Evolutionary conservation across 345 rosid species (phyloP).

Genomic region (Lenwebbia sp.): DNA sequence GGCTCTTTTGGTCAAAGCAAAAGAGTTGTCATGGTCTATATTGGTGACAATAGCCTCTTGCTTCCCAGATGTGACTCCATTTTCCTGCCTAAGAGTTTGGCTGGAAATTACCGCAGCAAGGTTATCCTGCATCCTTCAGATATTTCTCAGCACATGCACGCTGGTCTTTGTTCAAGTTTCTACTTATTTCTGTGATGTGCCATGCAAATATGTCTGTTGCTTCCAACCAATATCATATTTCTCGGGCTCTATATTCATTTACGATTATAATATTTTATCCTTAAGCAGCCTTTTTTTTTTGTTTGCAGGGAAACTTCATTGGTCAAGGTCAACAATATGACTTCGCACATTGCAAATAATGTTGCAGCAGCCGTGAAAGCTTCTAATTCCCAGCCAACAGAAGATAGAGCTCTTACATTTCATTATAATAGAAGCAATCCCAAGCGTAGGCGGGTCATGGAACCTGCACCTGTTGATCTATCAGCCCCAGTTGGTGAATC

Average conservation of each 20-base stretch:
- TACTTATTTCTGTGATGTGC: background rate
- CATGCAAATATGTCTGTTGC: background rate
- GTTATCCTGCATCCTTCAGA: constrained; percentile 13
- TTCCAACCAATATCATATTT: background rate
- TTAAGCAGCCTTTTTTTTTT: background rate
- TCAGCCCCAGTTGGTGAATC: constrained; percentile 19
- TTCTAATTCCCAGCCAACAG: constrained; percentile 53
- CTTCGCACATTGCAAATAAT: constrained; percentile 76
- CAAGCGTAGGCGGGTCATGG: constrained; percentile 84
- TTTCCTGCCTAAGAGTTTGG: constrained; percentile 87
- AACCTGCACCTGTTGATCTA: constrained; percentile 27
- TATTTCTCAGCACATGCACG: background rate
- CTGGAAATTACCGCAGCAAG: constrained; percentile 99
- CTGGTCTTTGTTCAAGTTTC: background rate
- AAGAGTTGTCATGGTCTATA: constrained; percentile 91
- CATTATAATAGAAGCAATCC: constrained; percentile 79
- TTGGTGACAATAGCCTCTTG: constrained; percentile 96
- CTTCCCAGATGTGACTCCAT: constrained; percentile 76
- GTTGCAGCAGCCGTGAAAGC: constrained; percentile 78
- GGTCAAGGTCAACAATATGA: constrained; percentile 88
- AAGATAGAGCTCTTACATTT: constrained; percentile 44
- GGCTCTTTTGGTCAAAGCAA: constrained; percentile 75
- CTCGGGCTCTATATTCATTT: background rate
- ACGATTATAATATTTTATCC: background rate
- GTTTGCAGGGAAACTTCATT: constrained; percentile 86